A percentile compares a stretch with the other conserved stretches of the same genome.
phyloP scores from a whole-genome alignment of 148 eudicot species.

The Chenopodium suecicum region DNA sequence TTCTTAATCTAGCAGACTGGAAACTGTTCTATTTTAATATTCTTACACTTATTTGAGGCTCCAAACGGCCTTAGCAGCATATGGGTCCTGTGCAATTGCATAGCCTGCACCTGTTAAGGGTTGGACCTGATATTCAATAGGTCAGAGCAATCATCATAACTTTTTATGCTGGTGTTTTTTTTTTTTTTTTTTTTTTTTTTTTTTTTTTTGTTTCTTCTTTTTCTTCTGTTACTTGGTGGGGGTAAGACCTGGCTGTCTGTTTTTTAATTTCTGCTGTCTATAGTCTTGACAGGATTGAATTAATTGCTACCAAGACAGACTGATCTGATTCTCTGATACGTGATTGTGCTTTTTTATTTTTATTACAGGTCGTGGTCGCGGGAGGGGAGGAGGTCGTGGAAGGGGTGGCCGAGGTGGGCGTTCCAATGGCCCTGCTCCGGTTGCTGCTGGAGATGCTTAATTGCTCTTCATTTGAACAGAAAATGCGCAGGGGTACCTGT shows the following conservation, averaged over 20 bases:
- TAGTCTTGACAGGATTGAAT: not conserved
- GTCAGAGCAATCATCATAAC: not conserved
- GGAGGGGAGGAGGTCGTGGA: constrained; percentile 77
- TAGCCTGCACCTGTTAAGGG: no score
- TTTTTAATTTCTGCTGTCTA: not conserved
- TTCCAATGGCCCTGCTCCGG: constrained; percentile 58
- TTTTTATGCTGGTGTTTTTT: not conserved
- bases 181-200: no score
- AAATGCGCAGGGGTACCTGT: constrained; percentile 35
- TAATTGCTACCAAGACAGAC: not conserved
- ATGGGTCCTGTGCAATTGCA: no score
- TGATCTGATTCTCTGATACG: not conserved
- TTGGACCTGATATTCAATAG: not conserved
- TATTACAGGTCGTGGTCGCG: constrained; percentile 67
- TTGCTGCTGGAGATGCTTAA: constrained; percentile 49
- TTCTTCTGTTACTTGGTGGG: not conserved
- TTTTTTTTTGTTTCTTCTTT: no score
- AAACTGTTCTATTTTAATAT: no score
- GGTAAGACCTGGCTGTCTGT: not conserved
- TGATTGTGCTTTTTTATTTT: not conserved
- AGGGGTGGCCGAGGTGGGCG: constrained; percentile 64
- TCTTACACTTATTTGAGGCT: no score
- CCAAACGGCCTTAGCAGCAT: no score
- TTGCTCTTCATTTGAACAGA: constrained; percentile 1
- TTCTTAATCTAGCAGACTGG: no score